Base-by-base conservation (phyloP, 495 filamentous ascomycete genomes). In the Podospora fimiseda region DNA sequence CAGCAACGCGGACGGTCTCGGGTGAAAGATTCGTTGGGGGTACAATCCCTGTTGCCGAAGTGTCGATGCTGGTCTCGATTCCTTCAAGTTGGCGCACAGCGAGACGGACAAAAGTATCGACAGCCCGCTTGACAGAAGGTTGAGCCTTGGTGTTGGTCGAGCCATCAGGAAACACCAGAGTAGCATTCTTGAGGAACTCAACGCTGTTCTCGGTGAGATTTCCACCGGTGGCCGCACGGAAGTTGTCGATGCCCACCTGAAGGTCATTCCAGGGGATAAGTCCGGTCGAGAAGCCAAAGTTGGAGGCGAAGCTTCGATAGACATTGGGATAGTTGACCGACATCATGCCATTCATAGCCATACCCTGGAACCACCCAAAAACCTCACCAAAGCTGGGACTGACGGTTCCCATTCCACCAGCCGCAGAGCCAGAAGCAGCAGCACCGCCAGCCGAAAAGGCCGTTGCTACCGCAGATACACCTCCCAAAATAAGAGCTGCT, bases 291-390 rank as follows among this genome's bases (percentile, higher is more conserved):
- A 96, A 98, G 37, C 77, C 90, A 69, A 98, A 98, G 67, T 97
- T 98, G 70, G 85, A 86, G 38, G 87, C 68, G 66, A 95, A 98
- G 63, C 83, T 90, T 52, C 81, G 77, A 69, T 97, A 97, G 21
- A 97, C 81, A 22, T 80, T 67, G 4, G 93, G 93, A 61, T 95
- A 90, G 58, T 84, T 80, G 59, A 90, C 90, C 56, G 86, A 92
- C 64, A 96, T 69, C 93, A 97, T 96, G 49, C 93, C 93, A 64
- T 91, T 96, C 74, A 90, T 86, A 16, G 93, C 91, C 69, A 98
- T 83, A 23, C 83, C 83, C 71, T 97, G 93, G 70, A 97, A 96
- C 80, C 86, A 92, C 43, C 83, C 82, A 65, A 96, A 81, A 48
- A 95, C 83, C 61, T 96, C 89, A 43, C 74, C 80, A 68, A 96